phyloP scores from a whole-genome alignment of 2,329 filamentous ascomycete genomes.

The Penicillium sp. region DNA sequence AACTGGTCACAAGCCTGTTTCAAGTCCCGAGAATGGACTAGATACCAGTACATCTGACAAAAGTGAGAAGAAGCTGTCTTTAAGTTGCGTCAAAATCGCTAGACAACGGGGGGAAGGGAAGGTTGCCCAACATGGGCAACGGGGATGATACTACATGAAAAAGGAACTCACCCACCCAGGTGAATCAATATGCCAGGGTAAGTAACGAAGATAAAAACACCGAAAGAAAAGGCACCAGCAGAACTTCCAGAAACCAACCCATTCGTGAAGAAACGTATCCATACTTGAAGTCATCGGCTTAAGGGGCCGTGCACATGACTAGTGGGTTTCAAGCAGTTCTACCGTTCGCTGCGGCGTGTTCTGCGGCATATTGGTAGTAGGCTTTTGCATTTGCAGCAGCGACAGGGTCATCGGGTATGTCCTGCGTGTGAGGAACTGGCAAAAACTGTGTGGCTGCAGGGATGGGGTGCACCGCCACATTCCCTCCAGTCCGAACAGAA shows the following conservation, averaged over 20 bases:
- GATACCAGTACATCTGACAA: constrained; percentile 4
- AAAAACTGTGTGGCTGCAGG: constrained; percentile 6
- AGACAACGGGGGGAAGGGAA: constrained; percentile 22
- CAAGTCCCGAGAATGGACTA: background rate
- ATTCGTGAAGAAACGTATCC: constrained; percentile 13
- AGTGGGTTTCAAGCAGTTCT: constrained; percentile 13
- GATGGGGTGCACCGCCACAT: constrained; percentile 11
- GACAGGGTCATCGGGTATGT: constrained; percentile 16
- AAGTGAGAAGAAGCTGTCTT: constrained; percentile 8
- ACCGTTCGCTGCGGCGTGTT: constrained; percentile 32
- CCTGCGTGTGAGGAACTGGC: constrained; percentile 3
- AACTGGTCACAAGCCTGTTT: constrained; percentile 18
- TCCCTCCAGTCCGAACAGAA: constrained; percentile 31
- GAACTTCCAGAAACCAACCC: background rate
- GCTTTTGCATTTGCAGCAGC: constrained; percentile 27
- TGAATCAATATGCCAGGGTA: constrained; percentile 14
- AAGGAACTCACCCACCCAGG: constrained; percentile 20
- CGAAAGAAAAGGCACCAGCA: background rate
- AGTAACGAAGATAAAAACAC: constrained; percentile 13
- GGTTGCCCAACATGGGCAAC: constrained; percentile 9
- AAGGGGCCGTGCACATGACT: background rate
- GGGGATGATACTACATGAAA: constrained; percentile 22
- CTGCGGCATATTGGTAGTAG: constrained; percentile 32
- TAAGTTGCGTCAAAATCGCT: constrained; percentile 26
- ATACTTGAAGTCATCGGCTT: constrained; percentile 12